Percentiles rank a stretch among this genome's conserved stretches.
phyloP scores from a whole-genome alignment of 2,329 filamentous ascomycete species.

The Scytalidium lignicola region DNA sequence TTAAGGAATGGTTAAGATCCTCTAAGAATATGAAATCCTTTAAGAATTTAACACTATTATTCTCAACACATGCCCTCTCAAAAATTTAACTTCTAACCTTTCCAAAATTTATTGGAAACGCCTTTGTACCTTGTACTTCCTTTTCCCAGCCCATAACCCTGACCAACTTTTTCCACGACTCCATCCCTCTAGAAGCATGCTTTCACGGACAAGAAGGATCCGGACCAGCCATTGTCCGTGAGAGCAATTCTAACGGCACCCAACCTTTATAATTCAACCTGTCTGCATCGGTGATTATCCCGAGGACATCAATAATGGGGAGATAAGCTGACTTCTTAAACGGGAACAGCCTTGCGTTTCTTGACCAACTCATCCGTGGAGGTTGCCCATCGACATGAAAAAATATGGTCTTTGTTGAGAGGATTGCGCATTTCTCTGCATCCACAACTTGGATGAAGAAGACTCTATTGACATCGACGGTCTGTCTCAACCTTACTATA shows the following conservation, averaged over 20 bases:
- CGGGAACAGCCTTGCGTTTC: constrained; percentile 68
- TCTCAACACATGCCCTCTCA: too few relatives aligned
- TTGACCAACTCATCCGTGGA: constrained; percentile 69
- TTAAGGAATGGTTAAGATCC: too few relatives aligned
- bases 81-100: too few relatives aligned
- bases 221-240: constrained; percentile 40
- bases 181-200: constrained; percentile 43
- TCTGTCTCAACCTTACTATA: constrained; percentile 11
- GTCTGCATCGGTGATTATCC: constrained; percentile 44
- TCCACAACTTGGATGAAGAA: constrained; percentile 76
- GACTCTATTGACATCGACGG: constrained; percentile 56
- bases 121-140: constrained; percentile 9
- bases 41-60: too few relatives aligned
- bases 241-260: constrained; percentile 54
- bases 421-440: constrained; percentile 58
- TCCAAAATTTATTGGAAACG: background rate
- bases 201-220: constrained; percentile 38
- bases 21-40: too few relatives aligned
- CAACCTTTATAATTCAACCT: constrained; percentile 51
- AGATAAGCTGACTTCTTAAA: constrained; percentile 57
- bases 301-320: constrained; percentile 45
- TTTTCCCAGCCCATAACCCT: constrained; percentile 4
- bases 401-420: constrained; percentile 50
- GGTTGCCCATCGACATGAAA: constrained; percentile 53
- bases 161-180: constrained; percentile 43